Percentiles rank a stretch among this genome's conserved stretches.
Conservation (phyloP, 2,329 filamentous ascomycete genomes). For the Pseudogymnoascus sp. region DNA sequence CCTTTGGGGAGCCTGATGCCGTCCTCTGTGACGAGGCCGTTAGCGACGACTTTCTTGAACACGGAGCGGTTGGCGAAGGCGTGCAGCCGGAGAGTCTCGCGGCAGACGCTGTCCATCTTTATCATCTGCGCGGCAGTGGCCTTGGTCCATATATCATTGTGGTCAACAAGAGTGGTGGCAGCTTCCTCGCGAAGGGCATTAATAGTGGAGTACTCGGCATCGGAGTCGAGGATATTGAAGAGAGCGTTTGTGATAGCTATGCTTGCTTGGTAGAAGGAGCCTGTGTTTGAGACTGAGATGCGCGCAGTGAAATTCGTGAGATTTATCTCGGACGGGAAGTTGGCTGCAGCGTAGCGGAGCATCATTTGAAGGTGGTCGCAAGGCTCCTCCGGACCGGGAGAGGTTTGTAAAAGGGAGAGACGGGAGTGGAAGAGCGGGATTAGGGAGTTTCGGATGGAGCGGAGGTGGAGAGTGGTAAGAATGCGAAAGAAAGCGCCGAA, state of each 20-base stretch:
- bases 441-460: slow-evolving; percentile 19
- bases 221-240: slow-evolving; percentile 32
- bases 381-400: slow-evolving; percentile 22
- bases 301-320: slow-evolving; percentile 18
- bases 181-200: slow-evolving; percentile 34
- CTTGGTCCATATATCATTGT: slow-evolving; percentile 35
- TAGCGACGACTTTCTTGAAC: slow-evolving; percentile 25
- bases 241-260: slow-evolving; percentile 37
- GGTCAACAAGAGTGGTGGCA: slow-evolving; percentile 24
- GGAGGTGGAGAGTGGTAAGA: slow-evolving; percentile 20
- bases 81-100: slow-evolving; percentile 38
- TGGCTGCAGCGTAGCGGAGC: slow-evolving; percentile 33
- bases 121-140: slow-evolving; percentile 32
- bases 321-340: slow-evolving; percentile 34
- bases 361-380: slow-evolving; percentile 39
- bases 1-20: slow-evolving; percentile 40
- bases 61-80: slow-evolving; percentile 25
- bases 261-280: slow-evolving; percentile 32
- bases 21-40: slow-evolving; percentile 26
- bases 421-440: slow-evolving; percentile 20
- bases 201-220: slow-evolving; percentile 34
- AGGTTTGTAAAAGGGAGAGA: slow-evolving; percentile 24
- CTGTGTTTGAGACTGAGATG: slow-evolving; percentile 23
- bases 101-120: slow-evolving; percentile 35
- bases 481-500: slow-evolving; percentile 26